Evolutionary conservation across 2,329 filamentous ascomycete genomes (phyloP).

Genomic region (Fusarium sp.): DNA sequence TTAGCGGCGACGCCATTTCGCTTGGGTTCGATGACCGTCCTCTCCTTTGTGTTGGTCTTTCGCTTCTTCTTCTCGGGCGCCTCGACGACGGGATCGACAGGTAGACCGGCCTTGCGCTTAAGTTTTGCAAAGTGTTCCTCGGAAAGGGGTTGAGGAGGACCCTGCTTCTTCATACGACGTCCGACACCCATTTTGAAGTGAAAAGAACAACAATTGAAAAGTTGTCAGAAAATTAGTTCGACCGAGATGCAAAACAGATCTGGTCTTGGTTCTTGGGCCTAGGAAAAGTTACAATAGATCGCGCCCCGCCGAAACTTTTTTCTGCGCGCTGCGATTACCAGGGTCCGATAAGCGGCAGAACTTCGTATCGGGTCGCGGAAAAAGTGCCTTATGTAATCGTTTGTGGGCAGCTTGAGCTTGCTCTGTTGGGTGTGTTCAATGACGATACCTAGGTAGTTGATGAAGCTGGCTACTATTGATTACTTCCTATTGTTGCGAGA

Average conservation of each 20-base stretch:
- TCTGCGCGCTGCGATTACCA: slow-evolving; percentile 37
- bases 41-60: slow-evolving; percentile 46
- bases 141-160: slow-evolving; percentile 82
- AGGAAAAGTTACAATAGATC: slow-evolving; percentile 37
- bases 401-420: slow-evolving; percentile 12
- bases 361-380: slow-evolving; percentile 40
- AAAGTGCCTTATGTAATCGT: slow-evolving; percentile 39
- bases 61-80: slow-evolving; percentile 71
- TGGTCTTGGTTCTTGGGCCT: slow-evolving; percentile 33
- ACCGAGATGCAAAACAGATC: slow-evolving; percentile 24
- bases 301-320: slow-evolving; percentile 54
- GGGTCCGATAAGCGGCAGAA: slow-evolving; percentile 49
- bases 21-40: slow-evolving; percentile 44
- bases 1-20: slow-evolving; percentile 40
- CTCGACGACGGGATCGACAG: slow-evolving; percentile 67
- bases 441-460: slow-evolving; percentile 16
- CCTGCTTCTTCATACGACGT: slow-evolving; percentile 96
- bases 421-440: slow-evolving; percentile 24
- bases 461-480: neutral
- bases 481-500: neutral
- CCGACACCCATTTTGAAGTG: slow-evolving; percentile 79
- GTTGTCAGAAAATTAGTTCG: slow-evolving; percentile 17
- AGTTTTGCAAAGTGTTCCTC: slow-evolving; percentile 80
- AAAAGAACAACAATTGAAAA: neutral
- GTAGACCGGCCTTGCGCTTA: slow-evolving; percentile 85